These are phyloP conservation scores for Cutaneotrichosporon cyanovorans DNA, from an alignment of 1,284 basidiomycete genomes.

Conservation along the genomic window DNA sequence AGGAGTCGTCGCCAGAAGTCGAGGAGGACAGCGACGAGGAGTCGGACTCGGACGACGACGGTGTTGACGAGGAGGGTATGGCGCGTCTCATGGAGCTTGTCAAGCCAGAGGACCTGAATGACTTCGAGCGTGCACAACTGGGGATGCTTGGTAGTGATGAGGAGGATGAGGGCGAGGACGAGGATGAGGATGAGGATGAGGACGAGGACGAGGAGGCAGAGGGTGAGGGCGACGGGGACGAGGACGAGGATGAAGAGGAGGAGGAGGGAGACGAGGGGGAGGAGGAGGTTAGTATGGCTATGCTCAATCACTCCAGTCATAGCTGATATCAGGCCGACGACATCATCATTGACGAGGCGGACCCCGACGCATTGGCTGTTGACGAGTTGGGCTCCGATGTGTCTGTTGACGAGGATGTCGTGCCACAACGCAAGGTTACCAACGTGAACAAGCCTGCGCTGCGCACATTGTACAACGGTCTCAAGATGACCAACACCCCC, in stretches of 20 bases:
- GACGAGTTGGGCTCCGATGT: conserved; percentile 61
- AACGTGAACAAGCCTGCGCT: conserved; percentile 78
- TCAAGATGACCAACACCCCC: conserved; percentile 65
- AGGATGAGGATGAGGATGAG: conserved; percentile 59
- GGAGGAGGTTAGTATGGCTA: conserved; percentile 1
- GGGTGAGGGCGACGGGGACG: conserved; percentile 52
- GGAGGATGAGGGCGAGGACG: conserved; percentile 60
- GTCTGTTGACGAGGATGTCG: conserved; percentile 63
- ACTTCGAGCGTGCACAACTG: conserved; percentile 29
- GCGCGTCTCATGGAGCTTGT: conserved; percentile 58
- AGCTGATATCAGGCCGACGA: conserved; percentile 22
- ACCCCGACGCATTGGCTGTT: conserved; percentile 53
- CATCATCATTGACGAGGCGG: conserved; percentile 44
- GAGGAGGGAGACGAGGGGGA: conserved; percentile 46
- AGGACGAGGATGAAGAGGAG: conserved; percentile 52
- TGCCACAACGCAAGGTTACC: conserved; percentile 71
- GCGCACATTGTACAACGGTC: conserved; percentile 67
- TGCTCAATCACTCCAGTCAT: not conserved
- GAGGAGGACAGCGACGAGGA: conserved; percentile 25
- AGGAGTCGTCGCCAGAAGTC: conserved; percentile 7
- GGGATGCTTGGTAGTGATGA: conserved; percentile 22
- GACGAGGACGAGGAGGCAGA: conserved; percentile 58
- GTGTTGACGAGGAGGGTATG: conserved; percentile 75
- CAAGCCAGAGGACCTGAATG: conserved; percentile 48
- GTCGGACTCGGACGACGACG: conserved; percentile 68